phyloP scores from a whole-genome alignment of 441 rosid species.

The Pelargonium australe region DNA sequence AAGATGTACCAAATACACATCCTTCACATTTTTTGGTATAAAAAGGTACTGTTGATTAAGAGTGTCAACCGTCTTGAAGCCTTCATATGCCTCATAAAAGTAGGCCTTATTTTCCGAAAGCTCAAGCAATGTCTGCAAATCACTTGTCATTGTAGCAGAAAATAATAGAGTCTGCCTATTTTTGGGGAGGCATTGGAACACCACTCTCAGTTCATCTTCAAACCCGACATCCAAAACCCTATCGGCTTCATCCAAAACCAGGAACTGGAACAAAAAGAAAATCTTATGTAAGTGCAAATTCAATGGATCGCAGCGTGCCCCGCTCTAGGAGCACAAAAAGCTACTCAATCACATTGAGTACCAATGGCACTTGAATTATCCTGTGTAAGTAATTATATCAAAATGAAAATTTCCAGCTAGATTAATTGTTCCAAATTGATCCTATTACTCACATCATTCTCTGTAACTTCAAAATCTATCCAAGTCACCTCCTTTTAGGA shows the following conservation, averaged over 20 bases:
- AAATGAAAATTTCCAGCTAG: not conserved
- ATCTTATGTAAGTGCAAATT: too few relatives aligned
- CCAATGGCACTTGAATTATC: not conserved
- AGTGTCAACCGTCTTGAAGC: constrained; percentile 80
- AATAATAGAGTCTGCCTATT: constrained; percentile 74
- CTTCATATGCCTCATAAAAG: constrained; percentile 92
- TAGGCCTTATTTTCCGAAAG: constrained; percentile 80
- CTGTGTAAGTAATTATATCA: too few relatives aligned
- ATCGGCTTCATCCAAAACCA: constrained; percentile 94
- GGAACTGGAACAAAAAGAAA: constrained; percentile 42
- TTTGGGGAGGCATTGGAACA: constrained; percentile 72
- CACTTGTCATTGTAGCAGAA: constrained; percentile 92
- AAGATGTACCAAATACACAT: constrained; percentile 65
- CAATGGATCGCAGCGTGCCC: too few relatives aligned
- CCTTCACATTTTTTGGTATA: constrained; percentile 73
- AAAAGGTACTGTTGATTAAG: constrained; percentile 73
- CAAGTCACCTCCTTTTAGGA: not conserved
- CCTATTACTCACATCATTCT: not conserved
- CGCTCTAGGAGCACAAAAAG: too few relatives aligned
- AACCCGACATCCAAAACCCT: constrained; percentile 93
- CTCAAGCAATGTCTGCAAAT: constrained; percentile 60
- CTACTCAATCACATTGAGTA: not conserved
- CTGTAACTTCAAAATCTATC: not conserved
- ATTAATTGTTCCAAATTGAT: not conserved
- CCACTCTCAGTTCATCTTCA: constrained; percentile 65